A percentile compares a stretch with the other conserved stretches of the same genome.
These are phyloP conservation scores for Verbena officinalis DNA, from an alignment of 257 asterid genomes.

Conservation along the genomic window DNA sequence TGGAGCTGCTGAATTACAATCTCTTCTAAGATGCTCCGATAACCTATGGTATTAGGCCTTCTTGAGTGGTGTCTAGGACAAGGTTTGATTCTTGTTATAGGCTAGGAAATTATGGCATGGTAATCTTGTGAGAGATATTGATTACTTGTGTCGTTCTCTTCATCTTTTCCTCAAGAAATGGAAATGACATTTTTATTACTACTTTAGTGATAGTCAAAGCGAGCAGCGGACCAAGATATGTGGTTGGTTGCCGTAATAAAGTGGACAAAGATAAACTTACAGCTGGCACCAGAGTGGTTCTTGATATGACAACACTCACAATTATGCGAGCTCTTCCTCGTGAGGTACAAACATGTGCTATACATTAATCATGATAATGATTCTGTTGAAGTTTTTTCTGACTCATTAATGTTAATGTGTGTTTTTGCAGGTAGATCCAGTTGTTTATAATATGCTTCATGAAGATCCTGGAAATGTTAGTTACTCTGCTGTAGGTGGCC, in stretches of 20 bases:
- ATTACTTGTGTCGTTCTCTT: conserved; percentile 9
- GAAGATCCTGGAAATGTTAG: conserved; percentile 98
- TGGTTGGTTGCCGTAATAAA: conserved; percentile 96
- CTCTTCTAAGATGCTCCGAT: neutral
- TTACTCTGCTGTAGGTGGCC: conserved; percentile 97
- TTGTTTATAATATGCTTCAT: conserved; percentile 96
- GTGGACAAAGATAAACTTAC: conserved; percentile 95
- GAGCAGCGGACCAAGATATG: conserved; percentile 96
- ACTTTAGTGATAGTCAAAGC: conserved; percentile 90
- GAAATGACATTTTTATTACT: conserved; percentile 17
- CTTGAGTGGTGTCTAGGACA: neutral
- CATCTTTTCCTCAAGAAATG: neutral
- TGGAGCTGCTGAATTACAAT: neutral
- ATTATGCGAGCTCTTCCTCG: conserved; percentile 99
- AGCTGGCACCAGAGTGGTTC: conserved; percentile 94
- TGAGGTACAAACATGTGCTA: conserved; percentile 56
- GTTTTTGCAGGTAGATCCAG: conserved; percentile 83
- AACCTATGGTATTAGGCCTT: neutral
- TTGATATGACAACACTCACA: conserved; percentile 97
- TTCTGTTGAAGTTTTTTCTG: conserved; percentile 7
- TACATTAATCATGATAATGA: neutral
- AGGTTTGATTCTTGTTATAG: neutral
- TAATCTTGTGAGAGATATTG: neutral
- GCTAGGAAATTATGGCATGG: neutral
- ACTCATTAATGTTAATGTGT: conserved; percentile 21